These are phyloP conservation scores for Moesziomyces parantarcticus DNA, from an alignment of 1,284 basidiomycete genomes.

Conservation along the genomic window DNA sequence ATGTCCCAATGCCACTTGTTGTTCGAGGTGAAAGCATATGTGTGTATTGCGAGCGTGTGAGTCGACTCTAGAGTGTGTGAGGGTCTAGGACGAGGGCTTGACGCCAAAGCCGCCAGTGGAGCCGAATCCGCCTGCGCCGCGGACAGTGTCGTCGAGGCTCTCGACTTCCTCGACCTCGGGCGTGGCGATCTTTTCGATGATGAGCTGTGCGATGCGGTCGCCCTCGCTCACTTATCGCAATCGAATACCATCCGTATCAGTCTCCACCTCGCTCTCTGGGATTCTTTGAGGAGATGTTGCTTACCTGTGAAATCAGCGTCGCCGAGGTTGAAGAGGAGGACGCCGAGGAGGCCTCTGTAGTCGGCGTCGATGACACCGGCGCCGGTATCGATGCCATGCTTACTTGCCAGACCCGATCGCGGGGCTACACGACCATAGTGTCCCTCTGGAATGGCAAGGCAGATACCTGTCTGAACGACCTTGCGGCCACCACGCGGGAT, in stretches of 20 bases:
- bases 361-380: conserved; percentile 97
- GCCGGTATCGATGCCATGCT: conserved; percentile 96
- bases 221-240: conserved; percentile 90
- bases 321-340: conserved; percentile 89
- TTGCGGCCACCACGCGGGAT: conserved; percentile 76
- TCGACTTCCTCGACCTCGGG: conserved; percentile 87
- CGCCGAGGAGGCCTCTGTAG: conserved; percentile 90
- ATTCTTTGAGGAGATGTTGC: conserved; percentile 46
- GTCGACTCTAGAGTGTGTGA: not conserved
- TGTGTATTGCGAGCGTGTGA: conserved; percentile 1
- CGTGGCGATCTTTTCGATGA: conserved; percentile 88
- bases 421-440: conserved; percentile 97
- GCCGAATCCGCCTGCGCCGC: conserved; percentile 90
- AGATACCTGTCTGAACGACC: conserved; percentile 87
- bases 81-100: not conserved
- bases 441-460: conserved; percentile 88
- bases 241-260: not conserved
- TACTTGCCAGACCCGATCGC: conserved; percentile 89
- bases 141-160: conserved; percentile 82
- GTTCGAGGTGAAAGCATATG: not conserved
- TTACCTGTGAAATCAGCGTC: conserved; percentile 86
- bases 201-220: conserved; percentile 92
- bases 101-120: conserved; percentile 79
- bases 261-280: not conserved
- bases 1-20: not conserved